phyloP scores from a whole-genome alignment of 73 alveolate species.

The Effrenium voratum region DNA sequence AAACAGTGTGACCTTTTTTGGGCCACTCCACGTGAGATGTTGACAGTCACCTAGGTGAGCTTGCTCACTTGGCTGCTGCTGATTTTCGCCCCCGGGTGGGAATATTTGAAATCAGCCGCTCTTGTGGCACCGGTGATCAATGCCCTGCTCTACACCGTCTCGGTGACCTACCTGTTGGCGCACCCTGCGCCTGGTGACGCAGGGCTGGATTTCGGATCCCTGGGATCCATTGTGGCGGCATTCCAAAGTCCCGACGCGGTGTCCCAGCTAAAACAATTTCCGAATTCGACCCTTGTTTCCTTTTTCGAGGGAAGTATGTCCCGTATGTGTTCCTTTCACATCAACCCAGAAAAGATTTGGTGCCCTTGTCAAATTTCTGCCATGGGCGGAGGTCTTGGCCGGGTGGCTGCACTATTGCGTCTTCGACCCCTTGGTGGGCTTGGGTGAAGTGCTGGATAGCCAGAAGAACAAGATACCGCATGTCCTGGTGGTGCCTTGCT shows the following conservation, averaged over 20 bases:
- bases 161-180: background rate
- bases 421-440: constrained; percentile 82
- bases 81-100: constrained; percentile 80
- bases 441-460: constrained; percentile 88
- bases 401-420: constrained; percentile 87
- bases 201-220: constrained; percentile 15
- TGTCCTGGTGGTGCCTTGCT: constrained; percentile 59
- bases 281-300: too few relatives aligned
- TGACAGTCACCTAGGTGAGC: background rate
- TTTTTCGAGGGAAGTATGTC: too few relatives aligned
- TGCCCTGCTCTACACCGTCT: constrained; percentile 24
- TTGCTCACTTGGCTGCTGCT: constrained; percentile 59
- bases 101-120: constrained; percentile 51
- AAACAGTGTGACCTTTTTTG: too few relatives aligned
- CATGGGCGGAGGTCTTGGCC: too few relatives aligned
- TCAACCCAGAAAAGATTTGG: too few relatives aligned
- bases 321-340: too few relatives aligned
- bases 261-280: too few relatives aligned
- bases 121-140: constrained; percentile 65
- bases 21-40: too few relatives aligned
- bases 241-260: constrained; percentile 81
- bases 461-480: constrained; percentile 79
- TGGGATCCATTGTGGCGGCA: constrained; percentile 36
- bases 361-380: too few relatives aligned
- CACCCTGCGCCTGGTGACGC: constrained; percentile 64